Evolutionary conservation across 129 eudicot genomes (phyloP).

Genomic region (Arctium lappa): DNA sequence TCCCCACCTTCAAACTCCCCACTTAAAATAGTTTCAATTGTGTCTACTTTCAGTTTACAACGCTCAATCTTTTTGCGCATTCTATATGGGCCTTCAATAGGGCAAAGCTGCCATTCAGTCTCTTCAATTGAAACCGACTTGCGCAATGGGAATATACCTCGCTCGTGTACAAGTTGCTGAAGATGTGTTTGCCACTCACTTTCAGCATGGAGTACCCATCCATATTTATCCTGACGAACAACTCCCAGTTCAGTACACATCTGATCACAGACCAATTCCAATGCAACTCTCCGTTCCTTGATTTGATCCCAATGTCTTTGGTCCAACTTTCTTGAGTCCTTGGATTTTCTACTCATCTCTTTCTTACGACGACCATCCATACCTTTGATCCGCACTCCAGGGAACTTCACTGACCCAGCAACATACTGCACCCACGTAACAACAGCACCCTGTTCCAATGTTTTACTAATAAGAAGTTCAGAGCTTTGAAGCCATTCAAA

Average conservation of each 20-base stretch:
- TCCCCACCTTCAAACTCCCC: slow-evolving; percentile 55
- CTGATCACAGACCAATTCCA: slow-evolving; percentile 79
- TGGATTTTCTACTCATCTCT: slow-evolving; percentile 59
- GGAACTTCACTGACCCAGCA: slow-evolving; percentile 77
- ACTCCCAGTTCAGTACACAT: slow-evolving; percentile 88
- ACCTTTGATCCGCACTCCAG: slow-evolving; percentile 74
- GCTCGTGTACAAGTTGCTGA: slow-evolving; percentile 91
- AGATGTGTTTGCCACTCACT: slow-evolving; percentile 98
- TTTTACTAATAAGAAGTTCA: slow-evolving; percentile 58
- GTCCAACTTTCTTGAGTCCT: slow-evolving; percentile 64
- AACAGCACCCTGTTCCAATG: slow-evolving; percentile 75
- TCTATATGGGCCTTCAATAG: slow-evolving; percentile 97
- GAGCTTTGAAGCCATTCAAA: slow-evolving; percentile 75
- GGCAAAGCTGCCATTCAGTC: slow-evolving; percentile 92
- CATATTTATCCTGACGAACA: slow-evolving; percentile 95
- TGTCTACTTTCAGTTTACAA: slow-evolving; percentile 60
- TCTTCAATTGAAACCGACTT: slow-evolving; percentile 43
- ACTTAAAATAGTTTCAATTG: slow-evolving; percentile 60
- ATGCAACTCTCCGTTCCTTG: slow-evolving; percentile 76
- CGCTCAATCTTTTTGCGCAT: slow-evolving; percentile 96
- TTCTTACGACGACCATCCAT: slow-evolving; percentile 89
- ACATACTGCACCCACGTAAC: slow-evolving; percentile 87
- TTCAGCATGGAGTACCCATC: slow-evolving; percentile 99
- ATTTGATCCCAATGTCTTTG: slow-evolving; percentile 88
- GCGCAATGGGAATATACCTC: slow-evolving; percentile 85